These are phyloP conservation scores for Thelonectria olida DNA, from an alignment of 2,329 filamentous ascomycete genomes.

Conservation along the genomic window DNA sequence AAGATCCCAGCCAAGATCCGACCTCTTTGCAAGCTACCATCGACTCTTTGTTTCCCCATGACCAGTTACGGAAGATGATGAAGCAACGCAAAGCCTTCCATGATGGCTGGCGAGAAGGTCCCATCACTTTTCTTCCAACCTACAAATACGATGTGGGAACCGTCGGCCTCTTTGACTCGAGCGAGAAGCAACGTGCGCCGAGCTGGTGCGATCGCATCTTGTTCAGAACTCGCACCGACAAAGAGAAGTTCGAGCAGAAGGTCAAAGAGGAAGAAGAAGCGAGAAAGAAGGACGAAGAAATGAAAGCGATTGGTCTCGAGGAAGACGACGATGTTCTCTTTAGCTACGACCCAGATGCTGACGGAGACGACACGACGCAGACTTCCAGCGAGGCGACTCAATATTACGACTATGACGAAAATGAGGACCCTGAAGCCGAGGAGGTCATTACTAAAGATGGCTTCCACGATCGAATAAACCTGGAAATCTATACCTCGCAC, in stretches of 20 bases:
- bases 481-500: slow-evolving; percentile 83
- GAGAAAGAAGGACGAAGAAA: slow-evolving; percentile 80
- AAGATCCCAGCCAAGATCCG: slow-evolving; percentile 80
- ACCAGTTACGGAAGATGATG: slow-evolving; percentile 83
- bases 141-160: slow-evolving; percentile 99
- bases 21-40: slow-evolving; percentile 89
- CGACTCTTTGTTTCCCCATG: slow-evolving; percentile 86
- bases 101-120: slow-evolving; percentile 91
- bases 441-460: slow-evolving; percentile 67
- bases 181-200: slow-evolving; percentile 90
- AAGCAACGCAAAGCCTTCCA: slow-evolving; percentile 82
- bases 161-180: slow-evolving; percentile 90
- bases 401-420: slow-evolving; percentile 67
- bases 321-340: slow-evolving; percentile 88
- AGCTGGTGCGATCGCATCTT: slow-evolving; percentile 98
- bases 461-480: slow-evolving; percentile 61
- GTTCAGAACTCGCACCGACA: slow-evolving; percentile 80
- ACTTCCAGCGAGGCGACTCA: slow-evolving; percentile 52
- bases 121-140: slow-evolving; percentile 88
- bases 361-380: slow-evolving; percentile 54
- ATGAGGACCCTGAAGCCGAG: slow-evolving; percentile 55
- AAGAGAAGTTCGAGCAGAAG: slow-evolving; percentile 70
- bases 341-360: slow-evolving; percentile 87
- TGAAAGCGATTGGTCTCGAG: slow-evolving; percentile 82
- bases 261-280: slow-evolving; percentile 72